Conservation (phyloP, 176 grass and related monocot species). For the Bothriochloa decipiens region DNA sequence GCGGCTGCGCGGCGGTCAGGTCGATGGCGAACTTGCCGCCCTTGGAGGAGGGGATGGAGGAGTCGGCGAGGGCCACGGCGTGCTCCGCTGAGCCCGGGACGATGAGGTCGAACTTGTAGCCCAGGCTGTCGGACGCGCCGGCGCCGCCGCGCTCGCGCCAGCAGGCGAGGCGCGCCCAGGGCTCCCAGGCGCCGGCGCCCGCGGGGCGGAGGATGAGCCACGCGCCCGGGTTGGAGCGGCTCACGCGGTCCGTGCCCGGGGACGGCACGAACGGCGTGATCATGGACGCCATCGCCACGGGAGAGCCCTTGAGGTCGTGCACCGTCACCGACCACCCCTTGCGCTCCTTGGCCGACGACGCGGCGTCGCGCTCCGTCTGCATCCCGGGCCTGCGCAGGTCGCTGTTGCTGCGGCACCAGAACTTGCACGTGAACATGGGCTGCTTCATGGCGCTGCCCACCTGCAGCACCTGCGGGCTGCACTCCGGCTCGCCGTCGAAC, state of each 20-base stretch:
- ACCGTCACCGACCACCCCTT: slow-evolving; percentile 99
- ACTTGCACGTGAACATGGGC: slow-evolving; percentile 97
- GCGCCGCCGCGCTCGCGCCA: slow-evolving; percentile 87
- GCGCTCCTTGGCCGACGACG: slow-evolving; percentile 62
- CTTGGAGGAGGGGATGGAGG: slow-evolving; percentile 58
- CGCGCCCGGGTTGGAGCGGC: slow-evolving; percentile 88
- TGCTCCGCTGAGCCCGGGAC: slow-evolving; percentile 59
- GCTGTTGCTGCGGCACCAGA: slow-evolving; percentile 77
- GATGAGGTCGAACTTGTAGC: slow-evolving; percentile 87
- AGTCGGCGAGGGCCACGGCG: slow-evolving; percentile 64
- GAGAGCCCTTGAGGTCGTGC: slow-evolving; percentile 91
- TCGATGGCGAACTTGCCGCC: slow-evolving; percentile 94
- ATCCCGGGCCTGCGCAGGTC: slow-evolving; percentile 64
- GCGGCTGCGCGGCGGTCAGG: slow-evolving; percentile 66
- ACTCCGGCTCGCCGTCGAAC: slow-evolving; percentile 92
- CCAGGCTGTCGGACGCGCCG: slow-evolving; percentile 64
- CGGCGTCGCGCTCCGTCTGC: slow-evolving; percentile 50
- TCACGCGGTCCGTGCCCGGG: slow-evolving; percentile 74
- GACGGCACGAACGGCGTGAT: slow-evolving; percentile 95
- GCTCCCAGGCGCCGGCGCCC: slow-evolving; percentile 88
- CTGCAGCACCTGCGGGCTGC: slow-evolving; percentile 84
- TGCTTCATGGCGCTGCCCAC: slow-evolving; percentile 66
- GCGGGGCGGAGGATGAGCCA: slow-evolving; percentile 90
- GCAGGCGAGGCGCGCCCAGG: slow-evolving; percentile 89
- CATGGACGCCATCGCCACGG: slow-evolving; percentile 94